Conservation (phyloP, 2,329 filamentous ascomycete genomes). For the Penicillium corylophilum region DNA sequence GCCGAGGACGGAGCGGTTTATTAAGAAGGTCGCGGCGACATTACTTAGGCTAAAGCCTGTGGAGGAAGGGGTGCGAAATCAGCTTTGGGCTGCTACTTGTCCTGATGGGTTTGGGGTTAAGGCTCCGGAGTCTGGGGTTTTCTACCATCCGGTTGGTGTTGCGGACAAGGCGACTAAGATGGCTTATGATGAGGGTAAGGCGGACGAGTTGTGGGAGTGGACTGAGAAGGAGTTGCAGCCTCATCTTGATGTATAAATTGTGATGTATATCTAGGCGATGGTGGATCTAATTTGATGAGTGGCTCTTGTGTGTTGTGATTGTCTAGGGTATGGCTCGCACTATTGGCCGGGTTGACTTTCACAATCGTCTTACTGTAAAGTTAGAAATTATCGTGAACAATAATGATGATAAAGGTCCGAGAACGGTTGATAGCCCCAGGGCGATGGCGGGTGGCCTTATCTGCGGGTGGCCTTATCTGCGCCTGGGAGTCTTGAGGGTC, state of each 20-base stretch:
- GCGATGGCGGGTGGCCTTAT: too few species aligned
- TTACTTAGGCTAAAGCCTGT: not conserved
- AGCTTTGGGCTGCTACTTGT: not conserved
- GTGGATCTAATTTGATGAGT: too few species aligned
- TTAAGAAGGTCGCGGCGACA: not conserved
- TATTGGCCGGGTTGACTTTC: too few species aligned
- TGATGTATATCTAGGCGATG: not conserved
- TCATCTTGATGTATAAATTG: not conserved
- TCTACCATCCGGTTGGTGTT: not conserved
- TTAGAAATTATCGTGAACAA: too few species aligned
- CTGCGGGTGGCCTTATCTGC: too few species aligned
- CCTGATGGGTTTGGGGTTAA: not conserved
- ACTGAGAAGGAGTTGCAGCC: not conserved
- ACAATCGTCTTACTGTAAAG: too few species aligned
- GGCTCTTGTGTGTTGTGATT: too few species aligned
- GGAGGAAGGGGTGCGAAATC: not conserved
- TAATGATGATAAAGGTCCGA: too few species aligned
- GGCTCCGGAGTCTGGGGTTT: not conserved
- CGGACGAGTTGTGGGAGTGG: not conserved
- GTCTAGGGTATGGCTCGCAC: too few species aligned
- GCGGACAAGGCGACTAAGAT: not conserved
- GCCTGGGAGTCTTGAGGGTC: too few species aligned
- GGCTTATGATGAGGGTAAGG: not conserved
- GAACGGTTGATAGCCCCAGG: too few species aligned
- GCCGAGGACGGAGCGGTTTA: not conserved